A percentile compares a stretch with the other conserved stretches of the same genome.
These are phyloP conservation scores for Catenaria anguillulae DNA, from an alignment of 371 early-diverging fungal genomes.

Conservation along the genomic window DNA sequence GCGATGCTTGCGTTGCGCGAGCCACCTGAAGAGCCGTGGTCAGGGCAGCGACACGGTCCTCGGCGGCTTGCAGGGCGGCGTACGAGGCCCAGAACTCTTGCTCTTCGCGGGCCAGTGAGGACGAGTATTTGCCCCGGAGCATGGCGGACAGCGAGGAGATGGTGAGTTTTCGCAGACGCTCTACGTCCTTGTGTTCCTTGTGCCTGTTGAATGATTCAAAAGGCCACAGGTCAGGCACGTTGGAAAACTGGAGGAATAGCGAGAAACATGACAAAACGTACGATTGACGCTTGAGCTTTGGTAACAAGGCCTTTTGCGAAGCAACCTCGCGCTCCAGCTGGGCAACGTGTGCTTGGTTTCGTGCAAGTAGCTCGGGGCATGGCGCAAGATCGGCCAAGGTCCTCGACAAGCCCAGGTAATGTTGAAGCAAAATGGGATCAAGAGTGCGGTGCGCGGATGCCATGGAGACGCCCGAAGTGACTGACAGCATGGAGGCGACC, in stretches of 20 bases:
- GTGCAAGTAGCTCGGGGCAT: background rate
- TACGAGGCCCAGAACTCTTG: background rate
- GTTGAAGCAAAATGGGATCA: background rate
- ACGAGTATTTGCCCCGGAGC: background rate
- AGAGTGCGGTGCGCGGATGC: background rate
- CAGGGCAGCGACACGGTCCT: background rate
- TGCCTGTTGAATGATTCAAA: background rate
- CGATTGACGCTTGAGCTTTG: background rate
- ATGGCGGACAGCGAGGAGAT: background rate
- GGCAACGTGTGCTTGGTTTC: background rate
- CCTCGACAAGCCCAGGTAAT: background rate
- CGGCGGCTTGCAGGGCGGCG: background rate
- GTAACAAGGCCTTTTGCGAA: background rate
- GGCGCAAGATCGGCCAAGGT: background rate
- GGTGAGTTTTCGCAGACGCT: background rate
- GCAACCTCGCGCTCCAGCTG: background rate
- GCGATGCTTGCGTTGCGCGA: background rate
- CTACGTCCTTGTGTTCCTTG: background rate
- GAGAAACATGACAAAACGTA: background rate
- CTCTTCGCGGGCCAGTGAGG: background rate
- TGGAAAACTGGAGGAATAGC: background rate
- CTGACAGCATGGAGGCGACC: too few species aligned
- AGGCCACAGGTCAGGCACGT: background rate
- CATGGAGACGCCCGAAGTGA: too few species aligned
- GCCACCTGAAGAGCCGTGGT: background rate